Base-by-base conservation (phyloP, 768 basidiomycete genomes). In the Saitozyma podzolica region DNA sequence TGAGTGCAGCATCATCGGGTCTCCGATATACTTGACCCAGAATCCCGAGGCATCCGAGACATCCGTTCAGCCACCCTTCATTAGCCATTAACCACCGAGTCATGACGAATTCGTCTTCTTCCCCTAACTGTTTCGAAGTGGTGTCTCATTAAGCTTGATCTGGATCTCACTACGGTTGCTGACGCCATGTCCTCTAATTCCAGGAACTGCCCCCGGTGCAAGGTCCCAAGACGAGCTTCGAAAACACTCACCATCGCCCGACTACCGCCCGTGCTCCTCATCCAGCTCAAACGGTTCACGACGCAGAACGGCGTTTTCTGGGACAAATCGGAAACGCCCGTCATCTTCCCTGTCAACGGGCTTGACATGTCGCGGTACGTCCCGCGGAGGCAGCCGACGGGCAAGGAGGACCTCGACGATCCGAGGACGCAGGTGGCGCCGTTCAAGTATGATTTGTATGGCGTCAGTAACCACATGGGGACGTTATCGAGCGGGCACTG, bases 401-500 rank as follows among this genome's bases (percentile, higher is more conserved):
- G 87, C 29, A 58, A 45, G 41, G 75, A 81, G 79, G 70, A 80
- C 83, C 41, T 73, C 55, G 87, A 89, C 17, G 93, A 93, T 76
- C 90, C 92, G 0, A 83, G 90, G 17, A 83, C 85, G 16, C 91
- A 93, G 79, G 74, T 87, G n/a, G 91, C 91, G 19, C 92, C 92
- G 2, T 97, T 91, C 78, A 85, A 82, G 67, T 99, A 98, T 77
- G 95, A 99, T 72, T 81, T 98, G 66, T 98, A 96, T 74, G 94
- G 84, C 9, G 93, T 98, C 48, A 95, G 91, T 61, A 97, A 98
- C 78, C 96, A 99, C 80, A 91, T 87, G 78, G 96, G 96, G 1
- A 95, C 87, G 75, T 81, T 99, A 58, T 92, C 88, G 72, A 91
- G 90, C 74, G 96, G 96, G 0, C 96, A 99, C 80, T 99, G 96